These are phyloP conservation scores for Oryza glaberrima DNA, from an alignment of 176 grass and related monocot species.

Conservation along the genomic window DNA sequence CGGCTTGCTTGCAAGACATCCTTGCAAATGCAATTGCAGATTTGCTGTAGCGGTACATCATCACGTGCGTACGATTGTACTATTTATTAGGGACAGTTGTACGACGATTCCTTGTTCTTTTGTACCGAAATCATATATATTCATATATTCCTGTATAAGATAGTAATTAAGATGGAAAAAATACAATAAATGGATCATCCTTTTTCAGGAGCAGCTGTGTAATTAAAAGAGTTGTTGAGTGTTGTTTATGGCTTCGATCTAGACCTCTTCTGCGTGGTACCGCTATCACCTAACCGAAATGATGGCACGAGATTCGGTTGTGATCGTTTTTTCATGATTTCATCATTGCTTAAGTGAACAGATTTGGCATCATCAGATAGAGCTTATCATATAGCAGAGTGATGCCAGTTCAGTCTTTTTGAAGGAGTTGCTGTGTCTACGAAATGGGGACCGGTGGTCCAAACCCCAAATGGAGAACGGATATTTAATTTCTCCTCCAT, in stretches of 20 bases:
- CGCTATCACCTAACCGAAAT: not conserved
- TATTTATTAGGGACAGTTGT: not conserved
- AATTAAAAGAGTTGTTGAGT: not conserved
- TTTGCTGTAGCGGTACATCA: not conserved
- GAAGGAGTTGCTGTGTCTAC: not conserved
- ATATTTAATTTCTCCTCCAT: too few species aligned
- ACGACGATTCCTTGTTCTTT: slow-evolving; percentile 2
- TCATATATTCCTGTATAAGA: not conserved
- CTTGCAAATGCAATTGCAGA: not conserved
- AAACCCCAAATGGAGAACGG: not conserved
- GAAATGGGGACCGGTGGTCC: not conserved
- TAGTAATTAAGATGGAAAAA: slow-evolving; percentile 1
- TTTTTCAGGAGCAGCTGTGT: not conserved
- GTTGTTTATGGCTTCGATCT: not conserved
- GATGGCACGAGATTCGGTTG: not conserved
- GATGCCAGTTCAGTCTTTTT: not conserved
- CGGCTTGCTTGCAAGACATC: not conserved
- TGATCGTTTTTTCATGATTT: not conserved
- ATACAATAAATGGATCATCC: not conserved
- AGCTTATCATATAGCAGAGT: not conserved
- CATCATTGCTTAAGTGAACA: not conserved
- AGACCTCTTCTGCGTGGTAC: not conserved
- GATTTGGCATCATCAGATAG: not conserved
- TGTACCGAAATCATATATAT: slow-evolving; percentile 13
- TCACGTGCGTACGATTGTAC: not conserved